Evolutionary conservation across 768 basidiomycete species (phyloP).

Genomic region (Leccinum variicolor): DNA sequence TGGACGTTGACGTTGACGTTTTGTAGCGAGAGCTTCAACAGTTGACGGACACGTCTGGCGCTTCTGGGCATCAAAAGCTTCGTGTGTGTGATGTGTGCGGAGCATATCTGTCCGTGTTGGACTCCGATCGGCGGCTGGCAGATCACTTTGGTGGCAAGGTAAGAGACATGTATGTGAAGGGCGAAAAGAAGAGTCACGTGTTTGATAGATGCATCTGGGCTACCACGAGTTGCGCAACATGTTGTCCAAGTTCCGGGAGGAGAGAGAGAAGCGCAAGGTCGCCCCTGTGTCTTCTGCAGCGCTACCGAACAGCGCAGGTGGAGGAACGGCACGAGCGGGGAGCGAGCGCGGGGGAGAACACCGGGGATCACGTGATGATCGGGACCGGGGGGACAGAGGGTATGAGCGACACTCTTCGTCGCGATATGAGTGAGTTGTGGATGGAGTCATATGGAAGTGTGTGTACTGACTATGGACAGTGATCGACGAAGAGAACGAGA

Average conservation of each 20-base stretch:
- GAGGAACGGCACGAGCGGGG: conserved; percentile 39
- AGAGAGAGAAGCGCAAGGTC: conserved; percentile 78
- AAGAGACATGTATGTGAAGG: conserved; percentile 46
- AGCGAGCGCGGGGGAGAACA: conserved; percentile 49
- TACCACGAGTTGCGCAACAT: conserved; percentile 98
- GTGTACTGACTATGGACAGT: conserved; percentile 34
- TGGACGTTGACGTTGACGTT: conserved; percentile 5
- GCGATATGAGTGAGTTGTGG: conserved; percentile 67
- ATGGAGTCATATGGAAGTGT: conserved; percentile 14
- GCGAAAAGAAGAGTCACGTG: conserved; percentile 28
- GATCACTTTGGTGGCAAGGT: conserved; percentile 99
- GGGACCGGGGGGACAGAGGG: conserved; percentile 66
- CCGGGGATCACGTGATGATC: conserved; percentile 58
- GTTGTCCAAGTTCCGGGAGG: conserved; percentile 86
- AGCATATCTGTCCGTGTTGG: conserved; percentile 96
- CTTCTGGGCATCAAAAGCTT: conserved; percentile 99
- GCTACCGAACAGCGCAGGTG: conserved; percentile 36
- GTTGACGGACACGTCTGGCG: conserved; percentile 96
- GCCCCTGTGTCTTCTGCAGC: conserved; percentile 42
- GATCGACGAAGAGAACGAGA: conserved; percentile 72
- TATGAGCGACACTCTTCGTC: conserved; percentile 62
- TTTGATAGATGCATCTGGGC: conserved; percentile 90
- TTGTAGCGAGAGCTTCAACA: conserved; percentile 87
- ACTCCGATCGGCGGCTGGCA: conserved; percentile 96
- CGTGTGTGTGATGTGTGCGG: conserved; percentile 99